A percentile compares a stretch with the other conserved stretches of the same genome.
phyloP scores from a whole-genome alignment of 495 filamentous ascomycete genomes.

The Penicillium chermesinum region DNA sequence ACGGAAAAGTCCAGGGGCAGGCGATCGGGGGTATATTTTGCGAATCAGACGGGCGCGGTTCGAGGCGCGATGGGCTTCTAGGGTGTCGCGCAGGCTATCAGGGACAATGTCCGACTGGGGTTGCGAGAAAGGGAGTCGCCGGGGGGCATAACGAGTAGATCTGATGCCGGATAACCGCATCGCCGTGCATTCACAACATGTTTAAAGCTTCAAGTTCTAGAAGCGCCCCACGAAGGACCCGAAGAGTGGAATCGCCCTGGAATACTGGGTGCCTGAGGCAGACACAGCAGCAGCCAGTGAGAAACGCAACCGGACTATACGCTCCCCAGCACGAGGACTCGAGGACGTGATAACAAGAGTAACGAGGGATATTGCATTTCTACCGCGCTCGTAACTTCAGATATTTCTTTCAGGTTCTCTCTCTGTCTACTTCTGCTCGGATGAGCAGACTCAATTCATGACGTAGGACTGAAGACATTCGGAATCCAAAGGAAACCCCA shows the following conservation, averaged over 20 bases:
- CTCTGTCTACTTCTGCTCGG: no score
- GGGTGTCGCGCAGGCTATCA: constrained; percentile 40
- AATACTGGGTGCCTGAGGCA: not conserved
- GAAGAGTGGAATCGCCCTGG: no score
- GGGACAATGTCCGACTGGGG: constrained; percentile 26
- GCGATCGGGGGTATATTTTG: constrained; percentile 17
- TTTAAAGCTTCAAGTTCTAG: no score
- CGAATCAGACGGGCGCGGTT: constrained; percentile 45
- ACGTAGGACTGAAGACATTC: constrained; percentile 16
- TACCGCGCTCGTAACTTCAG: no score
- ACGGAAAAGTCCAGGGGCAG: constrained; percentile 17
- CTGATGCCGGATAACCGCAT: constrained; percentile 24
- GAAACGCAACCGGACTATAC: no score
- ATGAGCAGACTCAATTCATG: constrained; percentile 4
- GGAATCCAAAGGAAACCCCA: constrained; percentile 5
- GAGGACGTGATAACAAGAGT: no score
- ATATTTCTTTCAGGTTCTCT: no score
- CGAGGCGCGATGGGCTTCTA: constrained; percentile 46
- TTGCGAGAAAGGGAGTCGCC: constrained; percentile 10
- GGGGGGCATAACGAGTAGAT: constrained; percentile 14
- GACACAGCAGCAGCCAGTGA: not conserved
- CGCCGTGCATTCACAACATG: not conserved
- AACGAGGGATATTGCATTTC: no score
- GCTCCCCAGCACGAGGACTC: no score
- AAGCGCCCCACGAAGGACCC: no score